Evolutionary conservation across 2,329 filamentous ascomycete genomes (phyloP).

Genomic region (Aspergillus oerlinghausenensis): DNA sequence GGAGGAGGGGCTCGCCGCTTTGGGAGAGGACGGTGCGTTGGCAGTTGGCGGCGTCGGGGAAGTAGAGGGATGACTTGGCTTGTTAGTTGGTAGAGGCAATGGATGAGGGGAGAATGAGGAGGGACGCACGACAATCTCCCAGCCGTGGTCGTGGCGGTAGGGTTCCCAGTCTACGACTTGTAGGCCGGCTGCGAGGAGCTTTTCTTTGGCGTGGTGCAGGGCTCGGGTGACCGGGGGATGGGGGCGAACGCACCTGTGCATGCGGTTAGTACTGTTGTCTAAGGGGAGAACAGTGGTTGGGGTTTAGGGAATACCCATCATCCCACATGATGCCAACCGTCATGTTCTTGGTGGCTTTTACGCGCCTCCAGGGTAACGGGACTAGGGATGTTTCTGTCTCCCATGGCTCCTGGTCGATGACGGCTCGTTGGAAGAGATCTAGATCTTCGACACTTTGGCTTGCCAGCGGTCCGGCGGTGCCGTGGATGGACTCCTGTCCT

Average conservation of each 20-base stretch:
- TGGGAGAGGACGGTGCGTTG: constrained; percentile 30
- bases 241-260: constrained; percentile 50
- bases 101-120: neutral
- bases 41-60: constrained; percentile 40
- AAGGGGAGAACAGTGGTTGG: neutral
- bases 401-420: constrained; percentile 41
- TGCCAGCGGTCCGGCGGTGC: constrained; percentile 27
- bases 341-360: constrained; percentile 19
- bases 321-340: constrained; percentile 59
- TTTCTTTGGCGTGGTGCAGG: constrained; percentile 19
- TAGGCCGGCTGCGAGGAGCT: constrained; percentile 42
- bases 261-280: neutral
- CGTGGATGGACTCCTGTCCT: constrained; percentile 38
- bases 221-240: constrained; percentile 59
- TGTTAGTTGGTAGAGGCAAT: constrained; percentile 4
- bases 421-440: constrained; percentile 34
- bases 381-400: constrained; percentile 37
- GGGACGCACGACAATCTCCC: constrained; percentile 31
- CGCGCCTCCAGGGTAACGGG: constrained; percentile 39
- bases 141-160: constrained; percentile 29
- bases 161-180: constrained; percentile 36
- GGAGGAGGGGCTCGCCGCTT: constrained; percentile 43
- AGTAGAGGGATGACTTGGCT: constrained; percentile 42
- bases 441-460: constrained; percentile 29
- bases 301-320: constrained; percentile 44